These are phyloP conservation scores for Coemansia javaensis DNA, from an alignment of 192 early-diverging fungal species.

Conservation along the genomic window DNA sequence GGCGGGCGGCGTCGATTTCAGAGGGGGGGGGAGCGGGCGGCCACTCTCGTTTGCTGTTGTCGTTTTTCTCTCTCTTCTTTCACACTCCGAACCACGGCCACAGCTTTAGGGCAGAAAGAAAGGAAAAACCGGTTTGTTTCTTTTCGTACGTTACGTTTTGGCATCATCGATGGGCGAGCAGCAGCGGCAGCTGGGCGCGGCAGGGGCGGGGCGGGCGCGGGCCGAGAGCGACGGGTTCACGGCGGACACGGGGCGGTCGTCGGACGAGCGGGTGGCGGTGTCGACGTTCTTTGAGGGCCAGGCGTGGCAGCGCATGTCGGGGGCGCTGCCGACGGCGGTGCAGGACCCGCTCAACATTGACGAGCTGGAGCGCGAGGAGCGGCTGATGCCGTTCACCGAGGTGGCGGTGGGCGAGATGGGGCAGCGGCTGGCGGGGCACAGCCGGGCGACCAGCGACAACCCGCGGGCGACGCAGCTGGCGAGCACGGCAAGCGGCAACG, in stretches of 20 bases:
- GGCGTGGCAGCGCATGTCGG: constrained; percentile 44
- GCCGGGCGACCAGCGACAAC: background rate
- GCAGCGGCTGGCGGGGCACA: background rate
- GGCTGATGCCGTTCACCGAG: constrained; percentile 44
- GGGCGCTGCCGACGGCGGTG: constrained; percentile 34
- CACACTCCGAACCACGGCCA: too few relatives aligned
- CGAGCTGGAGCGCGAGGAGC: constrained; percentile 50
- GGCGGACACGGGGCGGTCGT: constrained; percentile 27
- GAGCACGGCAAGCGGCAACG: background rate
- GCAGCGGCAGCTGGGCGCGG: constrained; percentile 1
- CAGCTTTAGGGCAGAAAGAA: too few relatives aligned
- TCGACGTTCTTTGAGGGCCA: constrained; percentile 35
- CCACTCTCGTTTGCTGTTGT: too few relatives aligned
- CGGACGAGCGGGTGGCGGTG: constrained; percentile 37
- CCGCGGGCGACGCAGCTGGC: background rate
- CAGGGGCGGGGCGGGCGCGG: constrained; percentile 12
- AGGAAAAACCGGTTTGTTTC: too few relatives aligned
- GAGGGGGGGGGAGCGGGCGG: too few relatives aligned
- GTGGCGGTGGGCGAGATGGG: constrained; percentile 35
- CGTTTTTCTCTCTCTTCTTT: too few relatives aligned
- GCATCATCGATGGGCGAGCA: too few relatives aligned
- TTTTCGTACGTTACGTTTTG: too few relatives aligned
- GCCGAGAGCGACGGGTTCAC: constrained; percentile 33
- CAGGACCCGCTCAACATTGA: constrained; percentile 50
- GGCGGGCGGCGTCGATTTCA: too few relatives aligned